Conservation (phyloP, 352 stramenopile genomes). For the Globisporangium megalacanthum region DNA sequence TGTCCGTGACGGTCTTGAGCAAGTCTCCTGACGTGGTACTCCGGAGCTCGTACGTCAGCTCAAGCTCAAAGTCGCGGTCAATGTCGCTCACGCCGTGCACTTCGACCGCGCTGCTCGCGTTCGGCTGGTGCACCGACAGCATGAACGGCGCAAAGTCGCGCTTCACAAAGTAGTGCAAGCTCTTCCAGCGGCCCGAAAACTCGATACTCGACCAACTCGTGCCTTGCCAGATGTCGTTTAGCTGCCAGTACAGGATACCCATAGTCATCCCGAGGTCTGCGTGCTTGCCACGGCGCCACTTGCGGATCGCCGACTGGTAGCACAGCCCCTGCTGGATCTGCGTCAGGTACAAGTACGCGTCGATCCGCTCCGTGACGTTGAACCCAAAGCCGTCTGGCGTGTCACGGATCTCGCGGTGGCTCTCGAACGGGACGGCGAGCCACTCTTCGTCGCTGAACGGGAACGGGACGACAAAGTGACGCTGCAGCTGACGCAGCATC, state of each 20-base stretch:
- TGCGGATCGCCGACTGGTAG: conserved; percentile 70
- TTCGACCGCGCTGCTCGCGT: conserved; percentile 19
- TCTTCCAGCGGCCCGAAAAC: conserved; percentile 75
- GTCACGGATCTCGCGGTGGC: conserved; percentile 2
- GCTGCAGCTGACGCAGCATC: conserved; percentile 65
- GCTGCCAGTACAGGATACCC: conserved; percentile 85
- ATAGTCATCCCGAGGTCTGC: conserved; percentile 46
- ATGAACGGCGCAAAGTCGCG: conserved; percentile 67
- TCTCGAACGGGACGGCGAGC: conserved; percentile 23
- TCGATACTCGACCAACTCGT: conserved; percentile 87
- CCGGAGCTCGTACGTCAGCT: conserved; percentile 41
- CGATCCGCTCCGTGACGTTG: conserved; percentile 37
- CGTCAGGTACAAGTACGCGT: conserved; percentile 65
- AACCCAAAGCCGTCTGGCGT: conserved; percentile 27
- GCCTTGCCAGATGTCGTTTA: conserved; percentile 86
- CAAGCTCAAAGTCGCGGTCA: conserved; percentile 22
- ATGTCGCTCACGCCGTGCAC: conserved; percentile 48
- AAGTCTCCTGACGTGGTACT: conserved; percentile 30
- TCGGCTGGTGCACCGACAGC: conserved; percentile 31
- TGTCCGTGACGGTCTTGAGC: conserved; percentile 32
- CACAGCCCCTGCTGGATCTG: conserved; percentile 77
- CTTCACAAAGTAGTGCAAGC: conserved; percentile 69
- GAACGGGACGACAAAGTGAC: conserved; percentile 68
- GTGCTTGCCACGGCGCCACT: conserved; percentile 64
- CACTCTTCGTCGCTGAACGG: conserved; percentile 55